Evolutionary conservation across 805 yeast species (phyloP).

Genomic region (Priceomyces haplophilus): DNA sequence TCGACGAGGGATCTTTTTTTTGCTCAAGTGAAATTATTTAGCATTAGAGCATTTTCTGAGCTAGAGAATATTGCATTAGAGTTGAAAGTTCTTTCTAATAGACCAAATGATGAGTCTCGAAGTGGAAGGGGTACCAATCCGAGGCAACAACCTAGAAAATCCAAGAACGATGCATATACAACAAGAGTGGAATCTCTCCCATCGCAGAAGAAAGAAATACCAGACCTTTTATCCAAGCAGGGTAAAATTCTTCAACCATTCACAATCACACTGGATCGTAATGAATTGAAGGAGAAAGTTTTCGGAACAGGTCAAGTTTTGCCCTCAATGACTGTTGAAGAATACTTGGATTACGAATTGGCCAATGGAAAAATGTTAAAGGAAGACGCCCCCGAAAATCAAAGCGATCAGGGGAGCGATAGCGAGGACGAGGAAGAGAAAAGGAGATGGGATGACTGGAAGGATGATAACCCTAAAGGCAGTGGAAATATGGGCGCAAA

Average conservation of each 20-base stretch:
- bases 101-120: slow-evolving; percentile 21
- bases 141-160: slow-evolving; percentile 7
- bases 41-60: slow-evolving; percentile 51
- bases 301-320: slow-evolving; percentile 88
- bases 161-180: slow-evolving; percentile 50
- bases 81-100: slow-evolving; percentile 52
- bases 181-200: slow-evolving; percentile 58
- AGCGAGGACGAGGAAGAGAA: slow-evolving; percentile 68
- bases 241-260: slow-evolving; percentile 87
- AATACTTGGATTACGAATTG: slow-evolving; percentile 80
- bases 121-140: slow-evolving; percentile 8
- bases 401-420: slow-evolving; percentile 44
- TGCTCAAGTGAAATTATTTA: slow-evolving; percentile 51
- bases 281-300: slow-evolving; percentile 60
- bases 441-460: slow-evolving; percentile 91
- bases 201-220: slow-evolving; percentile 15
- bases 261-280: slow-evolving; percentile 57
- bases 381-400: slow-evolving; percentile 39
- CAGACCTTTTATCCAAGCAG: slow-evolving; percentile 53
- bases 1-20: slow-evolving; percentile 51
- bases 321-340: slow-evolving; percentile 95
- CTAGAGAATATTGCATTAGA: slow-evolving; percentile 67
- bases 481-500: slow-evolving; percentile 75
- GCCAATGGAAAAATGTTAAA: slow-evolving; percentile 76
- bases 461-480: slow-evolving; percentile 81